Evolutionary conservation across 108 stramenopile species (phyloP), one percentile per base, ranked within the genome.

Genomic region (Craspedostauros australis): DNA sequence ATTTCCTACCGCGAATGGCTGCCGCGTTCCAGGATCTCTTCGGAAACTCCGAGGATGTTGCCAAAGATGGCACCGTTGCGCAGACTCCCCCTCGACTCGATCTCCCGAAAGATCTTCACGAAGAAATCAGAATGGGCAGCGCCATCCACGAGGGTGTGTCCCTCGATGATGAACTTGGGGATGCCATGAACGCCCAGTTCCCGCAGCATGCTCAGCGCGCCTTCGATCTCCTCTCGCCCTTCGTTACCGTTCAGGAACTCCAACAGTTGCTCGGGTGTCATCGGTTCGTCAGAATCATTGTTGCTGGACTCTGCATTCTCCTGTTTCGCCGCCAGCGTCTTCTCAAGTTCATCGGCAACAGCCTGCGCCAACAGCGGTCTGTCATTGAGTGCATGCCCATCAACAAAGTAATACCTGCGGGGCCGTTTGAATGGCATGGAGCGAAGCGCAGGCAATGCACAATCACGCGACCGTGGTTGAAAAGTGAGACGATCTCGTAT

Each of bases 151-250:
- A 91, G 60, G 21, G 48, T 60, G n/a, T 50, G 41, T 36, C 90
- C 90, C 39, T 85, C 84, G 25, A 91, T 73, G 34, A 91, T 86
- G 36, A 91, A 91, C 53, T 87, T 91, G 4, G 90, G 90, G 33
- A 91, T 91, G 1, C 81, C 65, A 45, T 83, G 79, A 16, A 91
- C 61, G 33, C 86, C 86, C 11, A 91, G 52, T 47, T 79, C 39
- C 0, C 62, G 33, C 29, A 84, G 49, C 1, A 67, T 62, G 19
- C 59, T 26, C 20, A 79, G 37, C 4, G 86, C 81, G 31, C 62
- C 49, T 52, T 80, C 64, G 28, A 91, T 87, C 44, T 91, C 82
- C 20, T 43, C 23, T 19, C 73, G 57, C 6, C 90, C 90, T 60
- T 86, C 63, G 16, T 74, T 58, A 21, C 79, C 62, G 27, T 82